Evolutionary conservation across 2,329 filamentous ascomycete species (phyloP), one percentile per base, ranked within the genome.

Genomic region (Alternaria angustiovoidea): DNA sequence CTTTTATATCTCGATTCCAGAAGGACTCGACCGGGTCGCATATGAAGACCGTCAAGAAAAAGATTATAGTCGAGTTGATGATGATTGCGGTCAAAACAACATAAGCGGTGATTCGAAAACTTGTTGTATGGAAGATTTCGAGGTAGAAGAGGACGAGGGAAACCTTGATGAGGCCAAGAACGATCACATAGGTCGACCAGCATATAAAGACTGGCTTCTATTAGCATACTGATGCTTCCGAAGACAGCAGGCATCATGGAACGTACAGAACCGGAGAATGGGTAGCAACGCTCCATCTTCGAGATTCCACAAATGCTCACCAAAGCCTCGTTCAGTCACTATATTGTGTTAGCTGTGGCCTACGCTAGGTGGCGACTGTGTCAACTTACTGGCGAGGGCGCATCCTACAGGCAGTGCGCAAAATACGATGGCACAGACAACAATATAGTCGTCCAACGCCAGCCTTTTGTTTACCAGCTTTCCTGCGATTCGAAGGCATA

Each of bases 131-230:
- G 60, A 75, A 75, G 47, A 75, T 74, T 26, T 73, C 65, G 14
- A 75, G 67, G 36, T 74, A 75, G 51, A 73, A 73, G 5, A 72
- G 44, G 24, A 72, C 48, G 2, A 75, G 55, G 4, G 72, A 70
- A 7, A 73, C 51, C 44, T 75, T 75, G 52, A 69, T 72, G 18
- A 74, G 55, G 11, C 65, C 68, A 0, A 73, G 63, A 0, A 72
- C 57, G 7, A 71, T 7, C 1, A 66, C 51, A 42, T 75, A 74
- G 1, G 61, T 67, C 8, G 61, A 59, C 61, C 63, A 67, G 2
- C 67, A 58, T 5, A 73, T 56, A 20, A 60, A 70, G 53, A 73
- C 67, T 71, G 26, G 4, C 16, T 11, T 24, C 4, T 5, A 32
- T 52, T 38, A 42, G 38, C 16, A 52, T 7, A 18, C 7, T 11